These are phyloP conservation scores for Perkinsus marinus DNA, from an alignment of 169 alveolate genomes.

Conservation along the genomic window DNA sequence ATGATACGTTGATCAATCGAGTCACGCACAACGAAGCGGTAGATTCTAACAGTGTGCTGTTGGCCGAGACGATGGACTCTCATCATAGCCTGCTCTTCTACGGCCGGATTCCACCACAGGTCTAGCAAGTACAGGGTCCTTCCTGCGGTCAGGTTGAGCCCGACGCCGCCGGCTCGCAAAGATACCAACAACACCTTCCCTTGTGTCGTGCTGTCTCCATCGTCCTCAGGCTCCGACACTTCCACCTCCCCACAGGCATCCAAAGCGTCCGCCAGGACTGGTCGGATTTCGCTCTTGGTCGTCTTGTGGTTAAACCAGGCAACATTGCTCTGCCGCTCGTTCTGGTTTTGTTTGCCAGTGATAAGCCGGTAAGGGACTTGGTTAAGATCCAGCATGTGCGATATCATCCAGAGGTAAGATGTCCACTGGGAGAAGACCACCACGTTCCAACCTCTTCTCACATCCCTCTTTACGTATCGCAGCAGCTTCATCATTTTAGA, in stretches of 20 bases:
- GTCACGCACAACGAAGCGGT: slow-evolving; percentile 17
- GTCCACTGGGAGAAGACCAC: slow-evolving; percentile 32
- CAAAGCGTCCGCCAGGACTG: neutral
- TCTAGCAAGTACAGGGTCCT: slow-evolving; percentile 44
- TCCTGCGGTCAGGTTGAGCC: slow-evolving; percentile 52
- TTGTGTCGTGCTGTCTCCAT: slow-evolving; percentile 17
- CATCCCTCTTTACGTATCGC: slow-evolving; percentile 22
- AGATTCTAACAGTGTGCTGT: slow-evolving; percentile 50
- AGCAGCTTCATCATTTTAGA: slow-evolving; percentile 18
- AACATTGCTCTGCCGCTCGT: slow-evolving; percentile 13
- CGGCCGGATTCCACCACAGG: slow-evolving; percentile 81
- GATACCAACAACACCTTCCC: slow-evolving; percentile 51
- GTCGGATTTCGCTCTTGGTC: neutral
- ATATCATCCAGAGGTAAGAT: slow-evolving; percentile 21
- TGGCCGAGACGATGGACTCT: slow-evolving; percentile 88
- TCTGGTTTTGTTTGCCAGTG: slow-evolving; percentile 20
- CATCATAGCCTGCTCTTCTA: slow-evolving; percentile 80
- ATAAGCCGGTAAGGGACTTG: slow-evolving; percentile 19
- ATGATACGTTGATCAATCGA: slow-evolving; percentile 9
- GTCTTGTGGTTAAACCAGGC: slow-evolving; percentile 16
- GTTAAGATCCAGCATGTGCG: slow-evolving; percentile 14
- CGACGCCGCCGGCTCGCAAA: slow-evolving; percentile 72
- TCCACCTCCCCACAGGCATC: neutral
- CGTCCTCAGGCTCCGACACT: neutral
- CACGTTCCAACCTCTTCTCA: slow-evolving; percentile 17